Conservation (phyloP, 2,329 filamentous ascomycete species). For the Alternaria infectoria region DNA sequence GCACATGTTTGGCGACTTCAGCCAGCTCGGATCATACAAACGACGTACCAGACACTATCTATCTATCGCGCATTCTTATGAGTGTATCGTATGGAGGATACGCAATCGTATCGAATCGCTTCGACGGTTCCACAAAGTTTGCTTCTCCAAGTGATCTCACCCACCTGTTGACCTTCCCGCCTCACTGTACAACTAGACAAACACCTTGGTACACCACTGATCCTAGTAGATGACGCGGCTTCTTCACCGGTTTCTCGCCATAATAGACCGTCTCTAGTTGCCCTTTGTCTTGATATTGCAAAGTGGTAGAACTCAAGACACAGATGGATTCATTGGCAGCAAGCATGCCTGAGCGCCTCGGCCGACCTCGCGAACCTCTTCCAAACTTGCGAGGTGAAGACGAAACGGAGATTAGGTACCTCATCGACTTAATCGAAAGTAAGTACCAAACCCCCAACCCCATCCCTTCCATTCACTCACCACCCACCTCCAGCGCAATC, state of each 20-base stretch:
- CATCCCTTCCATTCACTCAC: not conserved
- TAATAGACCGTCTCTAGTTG: not conserved
- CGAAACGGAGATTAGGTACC: constrained; percentile 21
- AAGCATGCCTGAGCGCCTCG: constrained; percentile 1
- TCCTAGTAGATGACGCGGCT: not conserved
- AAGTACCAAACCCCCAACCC: not conserved
- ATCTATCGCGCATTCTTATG: not conserved
- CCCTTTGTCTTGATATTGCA: too few species aligned
- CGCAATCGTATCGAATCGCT: not conserved
- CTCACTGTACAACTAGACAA: not conserved
- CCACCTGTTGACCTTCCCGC: not conserved
- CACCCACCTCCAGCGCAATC: constrained; percentile 6
- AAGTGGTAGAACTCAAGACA: too few species aligned
- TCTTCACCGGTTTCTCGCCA: not conserved
- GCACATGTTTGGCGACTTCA: too few species aligned
- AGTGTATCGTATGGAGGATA: too few species aligned
- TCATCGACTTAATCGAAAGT: constrained; percentile 25
- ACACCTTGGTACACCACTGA: not conserved
- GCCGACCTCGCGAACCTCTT: not conserved
- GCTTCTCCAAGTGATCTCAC: not conserved
- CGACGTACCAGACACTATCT: not conserved
- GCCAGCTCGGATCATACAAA: not conserved
- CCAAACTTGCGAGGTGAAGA: constrained; percentile 29
- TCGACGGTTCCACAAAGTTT: not conserved
- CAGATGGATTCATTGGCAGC: not conserved